phyloP scores from a whole-genome alignment of 2,329 filamentous ascomycete species.

The Seiridium unicorne region DNA sequence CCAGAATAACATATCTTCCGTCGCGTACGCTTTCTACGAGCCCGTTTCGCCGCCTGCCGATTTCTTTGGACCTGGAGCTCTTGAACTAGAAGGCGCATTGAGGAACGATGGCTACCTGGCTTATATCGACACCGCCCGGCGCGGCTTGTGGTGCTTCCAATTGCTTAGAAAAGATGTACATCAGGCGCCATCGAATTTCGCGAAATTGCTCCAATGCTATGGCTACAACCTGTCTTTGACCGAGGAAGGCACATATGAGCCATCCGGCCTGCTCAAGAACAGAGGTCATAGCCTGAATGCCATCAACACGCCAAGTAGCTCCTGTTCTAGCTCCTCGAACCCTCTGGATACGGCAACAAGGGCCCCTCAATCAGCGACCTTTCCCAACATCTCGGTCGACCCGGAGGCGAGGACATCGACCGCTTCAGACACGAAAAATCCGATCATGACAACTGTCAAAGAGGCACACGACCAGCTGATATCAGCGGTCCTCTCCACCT shows the following conservation, averaged over 20 bases:
- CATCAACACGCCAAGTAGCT: slow-evolving; percentile 44
- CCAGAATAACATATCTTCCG: slow-evolving; percentile 56
- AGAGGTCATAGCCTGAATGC: slow-evolving; percentile 36
- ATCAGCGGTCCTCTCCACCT: slow-evolving; percentile 47
- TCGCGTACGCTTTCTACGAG: slow-evolving; percentile 56
- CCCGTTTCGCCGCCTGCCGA: slow-evolving; percentile 41
- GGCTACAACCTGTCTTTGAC: slow-evolving; percentile 41
- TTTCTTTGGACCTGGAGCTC: slow-evolving; percentile 42
- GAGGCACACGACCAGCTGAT: slow-evolving; percentile 55
- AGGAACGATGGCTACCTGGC: slow-evolving; percentile 53
- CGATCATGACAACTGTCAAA: slow-evolving; percentile 35
- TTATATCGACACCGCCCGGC: slow-evolving; percentile 48
- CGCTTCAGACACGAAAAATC: slow-evolving; percentile 30
- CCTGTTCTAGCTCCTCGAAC: slow-evolving; percentile 39
- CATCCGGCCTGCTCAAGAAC: slow-evolving; percentile 44
- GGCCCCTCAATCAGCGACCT: slow-evolving; percentile 25
- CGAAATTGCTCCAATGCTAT: slow-evolving; percentile 39
- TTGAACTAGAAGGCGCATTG: slow-evolving; percentile 50
- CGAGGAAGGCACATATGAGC: slow-evolving; percentile 53
- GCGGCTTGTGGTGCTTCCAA: slow-evolving; percentile 55
- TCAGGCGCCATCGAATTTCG: slow-evolving; percentile 27
- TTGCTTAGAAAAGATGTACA: slow-evolving; percentile 41
- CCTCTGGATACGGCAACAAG: slow-evolving; percentile 35
- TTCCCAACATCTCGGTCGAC: slow-evolving; percentile 20
- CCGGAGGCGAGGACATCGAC: slow-evolving; percentile 28